A percentile compares a stretch with the other conserved stretches of the same genome.
phyloP scores from a whole-genome alignment of 805 yeast genomes.

The Nematodospora valgi region DNA sequence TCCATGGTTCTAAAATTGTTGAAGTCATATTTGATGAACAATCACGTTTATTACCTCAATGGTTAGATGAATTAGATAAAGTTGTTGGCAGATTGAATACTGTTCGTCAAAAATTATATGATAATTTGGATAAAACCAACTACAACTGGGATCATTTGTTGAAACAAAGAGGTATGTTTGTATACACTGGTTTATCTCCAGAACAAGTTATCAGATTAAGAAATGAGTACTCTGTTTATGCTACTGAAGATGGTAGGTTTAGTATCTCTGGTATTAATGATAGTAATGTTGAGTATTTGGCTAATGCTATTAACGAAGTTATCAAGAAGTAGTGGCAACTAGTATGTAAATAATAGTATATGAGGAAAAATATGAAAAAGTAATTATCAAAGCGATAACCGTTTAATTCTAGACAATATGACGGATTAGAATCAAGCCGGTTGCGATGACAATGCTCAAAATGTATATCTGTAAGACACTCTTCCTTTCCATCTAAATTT shows the following conservation, averaged over 20 bases:
- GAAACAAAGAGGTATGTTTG: constrained; percentile 95
- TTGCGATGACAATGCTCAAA: too few species aligned
- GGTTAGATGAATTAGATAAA: constrained; percentile 76
- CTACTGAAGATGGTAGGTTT: constrained; percentile 88
- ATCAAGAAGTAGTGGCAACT: constrained; percentile 20
- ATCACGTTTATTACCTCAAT: constrained; percentile 50
- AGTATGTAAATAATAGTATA: not conserved
- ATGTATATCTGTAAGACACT: too few species aligned
- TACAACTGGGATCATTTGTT: constrained; percentile 83
- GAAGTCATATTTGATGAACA: constrained; percentile 62
- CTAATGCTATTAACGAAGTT: constrained; percentile 56
- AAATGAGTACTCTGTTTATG: constrained; percentile 71
- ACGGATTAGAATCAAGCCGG: too few species aligned
- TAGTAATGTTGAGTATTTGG: constrained; percentile 71
- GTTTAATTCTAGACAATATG: too few species aligned
- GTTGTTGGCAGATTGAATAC: constrained; percentile 78
- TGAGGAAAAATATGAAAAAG: constrained; percentile 5
- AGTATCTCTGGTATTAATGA: constrained; percentile 87
- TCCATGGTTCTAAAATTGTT: constrained; percentile 89
- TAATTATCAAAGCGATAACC: too few species aligned
- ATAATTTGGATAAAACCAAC: constrained; percentile 57
- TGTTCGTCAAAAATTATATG: constrained; percentile 65
- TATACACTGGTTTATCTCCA: constrained; percentile 76
- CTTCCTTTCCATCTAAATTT: too few species aligned
- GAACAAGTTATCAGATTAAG: constrained; percentile 72